These are phyloP conservation scores for Phlebiopsis gigantea DNA, from an alignment of 768 basidiomycete species.

Conservation along the genomic window DNA sequence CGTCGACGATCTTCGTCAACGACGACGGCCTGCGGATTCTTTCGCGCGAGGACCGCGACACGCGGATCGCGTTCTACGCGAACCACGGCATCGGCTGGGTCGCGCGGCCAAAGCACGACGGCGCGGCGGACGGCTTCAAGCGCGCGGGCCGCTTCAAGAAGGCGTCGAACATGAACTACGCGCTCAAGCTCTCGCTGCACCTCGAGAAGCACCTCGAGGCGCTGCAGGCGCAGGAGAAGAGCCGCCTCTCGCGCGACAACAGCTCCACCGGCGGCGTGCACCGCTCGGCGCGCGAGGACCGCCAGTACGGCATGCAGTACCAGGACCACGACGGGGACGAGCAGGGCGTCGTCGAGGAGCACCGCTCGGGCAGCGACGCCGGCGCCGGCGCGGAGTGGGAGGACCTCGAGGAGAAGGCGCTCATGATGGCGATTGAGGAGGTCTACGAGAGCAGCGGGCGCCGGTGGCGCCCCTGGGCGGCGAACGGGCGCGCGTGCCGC, in stretches of 20 bases:
- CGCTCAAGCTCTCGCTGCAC: constrained; percentile 27
- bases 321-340: constrained; percentile 64
- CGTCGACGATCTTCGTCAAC: constrained; percentile 52
- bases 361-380: constrained; percentile 3
- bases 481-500: constrained; percentile 36
- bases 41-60: constrained; percentile 38
- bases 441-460: constrained; percentile 33
- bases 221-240: constrained; percentile 23
- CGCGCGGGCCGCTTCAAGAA: constrained; percentile 49
- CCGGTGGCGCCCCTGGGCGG: constrained; percentile 27
- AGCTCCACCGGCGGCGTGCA: background rate
- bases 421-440: constrained; percentile 48
- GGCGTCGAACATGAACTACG: constrained; percentile 48
- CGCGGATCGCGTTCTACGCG: constrained; percentile 48
- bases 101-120: constrained; percentile 48
- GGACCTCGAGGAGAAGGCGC: constrained; percentile 43
- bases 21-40: constrained; percentile 58
- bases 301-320: constrained; percentile 59
- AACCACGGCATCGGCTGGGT: constrained; percentile 56
- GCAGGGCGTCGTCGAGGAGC: constrained; percentile 30
- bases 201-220: constrained; percentile 30
- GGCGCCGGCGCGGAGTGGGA: constrained; percentile 24
- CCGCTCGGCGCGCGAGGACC: constrained; percentile 22
- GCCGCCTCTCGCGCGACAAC: constrained; percentile 11
- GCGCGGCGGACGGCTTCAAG: constrained; percentile 35